These are phyloP conservation scores for Pichia occidentalis DNA, from an alignment of 805 yeast genomes.

Conservation along the genomic window DNA sequence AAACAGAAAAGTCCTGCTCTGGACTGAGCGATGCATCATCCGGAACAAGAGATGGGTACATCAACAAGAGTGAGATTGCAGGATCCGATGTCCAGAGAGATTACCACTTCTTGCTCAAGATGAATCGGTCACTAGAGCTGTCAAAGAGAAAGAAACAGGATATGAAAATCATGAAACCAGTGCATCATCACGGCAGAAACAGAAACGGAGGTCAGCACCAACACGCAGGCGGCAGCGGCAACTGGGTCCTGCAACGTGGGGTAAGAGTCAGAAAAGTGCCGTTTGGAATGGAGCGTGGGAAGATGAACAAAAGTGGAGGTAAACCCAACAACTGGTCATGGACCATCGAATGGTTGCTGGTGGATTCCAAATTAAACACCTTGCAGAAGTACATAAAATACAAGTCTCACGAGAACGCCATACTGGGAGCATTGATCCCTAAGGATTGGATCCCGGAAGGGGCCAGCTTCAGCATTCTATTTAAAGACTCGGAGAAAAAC, in stretches of 20 bases:
- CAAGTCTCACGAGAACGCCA: conserved; percentile 34
- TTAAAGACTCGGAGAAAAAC: conserved; percentile 30
- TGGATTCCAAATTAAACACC: conserved; percentile 20
- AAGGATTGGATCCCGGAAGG: conserved; percentile 10
- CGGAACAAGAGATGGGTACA: conserved; percentile 42
- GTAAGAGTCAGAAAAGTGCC: conserved; percentile 61
- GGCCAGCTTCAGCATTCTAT: conserved; percentile 19
- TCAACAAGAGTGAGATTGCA: conserved; percentile 42
- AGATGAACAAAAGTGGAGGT: conserved; percentile 43
- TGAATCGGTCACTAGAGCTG: conserved; percentile 30
- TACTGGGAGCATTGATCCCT: conserved; percentile 38
- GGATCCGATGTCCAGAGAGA: conserved; percentile 65
- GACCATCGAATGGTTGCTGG: conserved; percentile 71
- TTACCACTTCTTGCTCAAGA: conserved; percentile 62
- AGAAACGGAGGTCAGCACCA: conserved; percentile 12
- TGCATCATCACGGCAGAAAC: conserved; percentile 35
- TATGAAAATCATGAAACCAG: conserved; percentile 15
- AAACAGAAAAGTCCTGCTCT: conserved; percentile 51
- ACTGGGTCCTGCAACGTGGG: conserved; percentile 38
- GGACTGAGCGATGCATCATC: conserved; percentile 48
- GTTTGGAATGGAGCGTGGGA: conserved; percentile 65
- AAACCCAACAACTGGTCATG: conserved; percentile 62
- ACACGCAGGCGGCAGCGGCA: conserved; percentile 2
- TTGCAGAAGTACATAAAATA: conserved; percentile 29
- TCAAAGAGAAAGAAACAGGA: conserved; percentile 5